Conservation (phyloP, 108 stramenopile species). For the Skeletonema tropicum region DNA sequence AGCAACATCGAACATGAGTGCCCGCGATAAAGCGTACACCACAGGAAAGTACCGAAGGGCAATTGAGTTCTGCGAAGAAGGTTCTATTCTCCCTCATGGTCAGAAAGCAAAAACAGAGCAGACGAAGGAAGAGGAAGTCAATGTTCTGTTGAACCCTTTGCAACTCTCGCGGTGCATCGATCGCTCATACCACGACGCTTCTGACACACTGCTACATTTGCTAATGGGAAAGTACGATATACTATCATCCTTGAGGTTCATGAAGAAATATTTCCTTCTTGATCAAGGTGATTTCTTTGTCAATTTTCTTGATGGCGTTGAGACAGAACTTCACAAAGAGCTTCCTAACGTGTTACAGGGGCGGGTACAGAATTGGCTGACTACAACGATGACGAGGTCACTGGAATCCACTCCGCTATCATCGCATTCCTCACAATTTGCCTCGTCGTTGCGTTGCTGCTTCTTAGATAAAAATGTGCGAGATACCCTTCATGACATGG, state of each 20-base stretch:
- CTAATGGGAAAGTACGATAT: slow-evolving; percentile 68
- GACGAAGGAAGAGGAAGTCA: slow-evolving; percentile 25
- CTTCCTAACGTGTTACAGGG: slow-evolving; percentile 63
- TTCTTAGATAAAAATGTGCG: slow-evolving; percentile 66
- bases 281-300: slow-evolving; percentile 98
- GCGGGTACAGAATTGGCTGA: slow-evolving; percentile 86
- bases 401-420: slow-evolving; percentile 15
- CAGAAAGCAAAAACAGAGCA: slow-evolving; percentile 7
- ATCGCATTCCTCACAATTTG: slow-evolving; percentile 34
- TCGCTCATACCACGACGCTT: slow-evolving; percentile 69
- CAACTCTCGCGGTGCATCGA: slow-evolving; percentile 69
- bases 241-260: slow-evolving; percentile 69
- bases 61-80: slow-evolving; percentile 65
- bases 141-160: slow-evolving; percentile 41
- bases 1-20: slow-evolving; percentile 44
- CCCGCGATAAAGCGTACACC: slow-evolving; percentile 66
- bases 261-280: slow-evolving; percentile 96
- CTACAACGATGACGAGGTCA: slow-evolving; percentile 51
- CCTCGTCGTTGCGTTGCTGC: slow-evolving; percentile 54
- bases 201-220: slow-evolving; percentile 66
- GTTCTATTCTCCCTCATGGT: background rate
- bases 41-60: slow-evolving; percentile 96
- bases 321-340: slow-evolving; percentile 78
- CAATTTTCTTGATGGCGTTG: slow-evolving; percentile 93
- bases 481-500: slow-evolving; percentile 64